Base-by-base conservation (phyloP, 768 basidiomycete species). In the Auricularia auricula-judae region DNA sequence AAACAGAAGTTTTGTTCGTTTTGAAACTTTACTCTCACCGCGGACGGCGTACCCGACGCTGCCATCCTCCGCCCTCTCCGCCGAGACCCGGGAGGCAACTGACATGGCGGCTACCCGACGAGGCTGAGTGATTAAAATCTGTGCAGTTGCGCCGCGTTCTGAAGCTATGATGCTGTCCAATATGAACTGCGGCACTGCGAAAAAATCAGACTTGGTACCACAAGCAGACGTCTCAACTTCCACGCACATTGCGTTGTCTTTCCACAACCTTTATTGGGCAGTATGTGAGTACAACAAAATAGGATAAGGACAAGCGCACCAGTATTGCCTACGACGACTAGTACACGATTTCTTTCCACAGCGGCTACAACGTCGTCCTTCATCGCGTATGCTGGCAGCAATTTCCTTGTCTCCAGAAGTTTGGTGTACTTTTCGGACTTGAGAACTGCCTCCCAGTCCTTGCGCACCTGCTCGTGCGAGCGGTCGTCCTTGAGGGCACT, bases 321-420 rank as follows among this genome's bases (percentile, higher is more conserved):
- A 62, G 91, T 93, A 75, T 96, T 94, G 54, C 95, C 95, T 3
- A 95, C 89, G 0, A 97, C 87, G 0, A 98, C 82, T 1, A 94
- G 81, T 3, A 88, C 89, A 60, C 86, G 78, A 68, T 84, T 84
- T 10, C 71, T 74, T 43, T 82, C 77, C 8, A 97, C 75, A 23
- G 79, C 71, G 14, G 76, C 64, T 59, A 93, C 74, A 68, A 97
- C 91, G 14, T 81, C 76, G 23, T 84, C 80, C 70, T 81, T 82
- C 11, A 84, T 82, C 29, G 79, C 71, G 76, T 88, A 96, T 1
- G 93, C 92, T 11, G 95, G 95, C 18, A 97, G 78, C 64, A 78
- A 81, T 69, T 77, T 73, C 66, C 94, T 79, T 18, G 73, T 75
- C 36, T 76, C 72, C 29, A 89, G 71, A 70, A 95, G 82, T 64